Evolutionary conservation across 352 stramenopile genomes (phyloP), one percentile per base, ranked within the genome.

Genomic region (Elongisporangium undulatum): DNA sequence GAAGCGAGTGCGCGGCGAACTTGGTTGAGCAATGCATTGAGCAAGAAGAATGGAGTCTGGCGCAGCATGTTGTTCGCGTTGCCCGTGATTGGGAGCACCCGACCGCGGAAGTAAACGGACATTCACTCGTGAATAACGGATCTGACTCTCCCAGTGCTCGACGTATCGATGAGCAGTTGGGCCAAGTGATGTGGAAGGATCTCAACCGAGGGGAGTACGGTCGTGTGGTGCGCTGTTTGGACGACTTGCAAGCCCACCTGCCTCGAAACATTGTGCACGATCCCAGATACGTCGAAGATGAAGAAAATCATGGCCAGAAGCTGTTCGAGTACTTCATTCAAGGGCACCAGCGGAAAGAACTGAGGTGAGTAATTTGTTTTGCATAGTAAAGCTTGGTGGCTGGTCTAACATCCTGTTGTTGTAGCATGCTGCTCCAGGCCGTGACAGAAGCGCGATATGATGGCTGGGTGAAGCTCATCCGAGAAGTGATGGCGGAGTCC

Each of bases 1-100:
- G 86, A 0, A 87, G 72, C 59, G 73, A 77, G 16, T 81, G 77
- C 7, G 86, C 86, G 0, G 76, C 79, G 4, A 78, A 89, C 55
- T 53, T 95, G 10, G 56, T 92, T 12, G 74, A 66, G 6, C 70
- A 89, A 56, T 93, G 86, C 64, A 64, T 93, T 24, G 84, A 92
- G 56, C 79, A 92, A 26, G 79, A 92, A 24, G 83, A 95, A 55
- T 89, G 78, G 76, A 61, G 68, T 0, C 66, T 95, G 1, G 86
- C 83, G 6, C 74, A 85, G 52, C 83, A 95, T 45, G 79, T 95
- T 0, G 82, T 93, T 3, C 86, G 86, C 13, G 86, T 95, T 9
- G 82, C 84, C 8, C 79, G 86, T n/a, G 82, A 89, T 50, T 95
- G 86, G 86, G 76, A 89, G 26, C 67, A 83, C 19, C 62, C 67